Base-by-base conservation (phyloP, 495 filamentous ascomycete genomes). In the Sphaerosporella brunnea region DNA sequence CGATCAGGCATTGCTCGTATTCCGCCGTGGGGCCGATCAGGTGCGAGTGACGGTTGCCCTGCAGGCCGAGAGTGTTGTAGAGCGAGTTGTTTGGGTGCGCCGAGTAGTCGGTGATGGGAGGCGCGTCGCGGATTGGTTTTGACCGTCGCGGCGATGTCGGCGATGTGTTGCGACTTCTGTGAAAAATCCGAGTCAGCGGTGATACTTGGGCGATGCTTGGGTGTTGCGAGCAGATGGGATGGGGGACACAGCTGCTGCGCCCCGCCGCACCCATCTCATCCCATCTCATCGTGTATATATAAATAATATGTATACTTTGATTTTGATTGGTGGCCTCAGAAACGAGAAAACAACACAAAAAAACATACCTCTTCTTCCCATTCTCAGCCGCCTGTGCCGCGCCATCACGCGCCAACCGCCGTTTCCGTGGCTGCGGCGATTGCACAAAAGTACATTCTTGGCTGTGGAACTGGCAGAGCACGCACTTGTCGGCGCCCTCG, bases 391-490 rank as follows among this genome's bases (percentile, higher is more conserved):
- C 39, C 3, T 20, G 19, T 26, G 10, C 39, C 20, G 13, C 23
- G 7, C 39, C 5, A 8, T 23, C 49, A 23, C 42, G 7, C 56
- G 72, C 72, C 53, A 77, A 55, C 69, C 78, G 85, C 64, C 76
- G 75, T 72, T 81, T 93, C 66, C 78, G 75, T 25, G 76, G 72
- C 48, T 73, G 74, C 19, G 75, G 70, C 48, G 84, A 82, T 38
- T 73, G 72, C 24, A 69, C 65, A 61, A 79, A 70, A 4, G 77
- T 78, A 59, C 77, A 80, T 23, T 74, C 72, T 56, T 72, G 69
- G 36, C 69, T 71, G 53, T 69, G 72, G 60, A 71, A 69, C 59
- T 74, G 70, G 59, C 77, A 80, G 26, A 75, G 66, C 48, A 77
- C 66, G 61, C 77, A 80, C 56, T 66, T 69, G 23, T 71, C 70